A percentile compares a stretch with the other conserved stretches of the same genome.
phyloP scores from a whole-genome alignment of 352 stramenopile genomes.

The Pythium oligandrum region DNA sequence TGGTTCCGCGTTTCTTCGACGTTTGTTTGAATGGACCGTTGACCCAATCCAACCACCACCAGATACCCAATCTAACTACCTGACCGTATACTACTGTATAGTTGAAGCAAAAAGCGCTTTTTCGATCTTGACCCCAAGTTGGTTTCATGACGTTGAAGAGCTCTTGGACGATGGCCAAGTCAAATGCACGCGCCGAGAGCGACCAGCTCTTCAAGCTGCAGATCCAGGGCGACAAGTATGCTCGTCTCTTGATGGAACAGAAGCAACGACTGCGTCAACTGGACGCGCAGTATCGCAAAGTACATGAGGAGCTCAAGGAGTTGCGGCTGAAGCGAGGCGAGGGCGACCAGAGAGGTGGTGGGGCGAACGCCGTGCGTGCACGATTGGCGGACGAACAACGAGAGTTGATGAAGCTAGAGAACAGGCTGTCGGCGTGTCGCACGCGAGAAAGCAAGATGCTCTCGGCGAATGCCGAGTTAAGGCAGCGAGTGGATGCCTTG shows the following conservation, averaged over 20 bases:
- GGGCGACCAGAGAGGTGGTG: constrained; percentile 65
- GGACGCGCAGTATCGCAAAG: constrained; percentile 65
- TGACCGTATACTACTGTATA: background rate
- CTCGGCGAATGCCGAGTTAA: constrained; percentile 49
- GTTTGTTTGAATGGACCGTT: too few species aligned
- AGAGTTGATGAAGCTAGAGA: constrained; percentile 77
- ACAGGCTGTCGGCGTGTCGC: constrained; percentile 61
- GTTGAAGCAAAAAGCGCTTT: constrained; percentile 7
- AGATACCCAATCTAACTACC: constrained; percentile 2
- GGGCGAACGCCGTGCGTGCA: constrained; percentile 61
- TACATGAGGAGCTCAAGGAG: constrained; percentile 62
- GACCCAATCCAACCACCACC: background rate
- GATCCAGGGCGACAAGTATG: constrained; percentile 76
- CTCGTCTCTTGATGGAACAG: constrained; percentile 57
- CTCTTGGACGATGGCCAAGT: constrained; percentile 39
- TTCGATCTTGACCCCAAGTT: background rate
- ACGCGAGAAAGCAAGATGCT: constrained; percentile 76
- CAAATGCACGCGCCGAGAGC: constrained; percentile 59
- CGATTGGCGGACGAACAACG: constrained; percentile 70
- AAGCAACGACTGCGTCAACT: constrained; percentile 66
- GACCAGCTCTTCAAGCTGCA: constrained; percentile 83
- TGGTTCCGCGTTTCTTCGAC: too few species aligned
- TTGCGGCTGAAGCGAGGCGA: constrained; percentile 59
- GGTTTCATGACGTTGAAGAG: background rate
- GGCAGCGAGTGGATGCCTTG: constrained; percentile 49